phyloP scores from a whole-genome alignment of 1,284 basidiomycete genomes.

The Ceratobasidium papillatum region DNA sequence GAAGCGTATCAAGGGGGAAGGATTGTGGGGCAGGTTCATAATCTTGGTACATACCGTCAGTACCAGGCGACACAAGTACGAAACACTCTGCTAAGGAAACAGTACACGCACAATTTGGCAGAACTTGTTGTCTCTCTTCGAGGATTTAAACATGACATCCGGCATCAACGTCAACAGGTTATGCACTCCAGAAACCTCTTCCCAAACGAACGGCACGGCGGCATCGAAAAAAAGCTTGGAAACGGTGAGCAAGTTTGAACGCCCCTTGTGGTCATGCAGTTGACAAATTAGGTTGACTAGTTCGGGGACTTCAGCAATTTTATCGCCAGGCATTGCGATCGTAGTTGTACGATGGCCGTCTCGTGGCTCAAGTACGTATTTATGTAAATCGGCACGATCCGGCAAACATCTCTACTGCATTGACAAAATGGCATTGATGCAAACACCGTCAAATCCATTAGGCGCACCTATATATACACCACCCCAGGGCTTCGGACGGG shows the following conservation, averaged over 20 bases:
- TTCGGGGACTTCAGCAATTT: neutral
- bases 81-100: no score
- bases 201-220: neutral
- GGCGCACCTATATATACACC: no score
- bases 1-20: neutral
- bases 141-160: neutral
- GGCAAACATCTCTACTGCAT: no score
- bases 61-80: no score
- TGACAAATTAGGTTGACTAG: neutral
- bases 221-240: neutral
- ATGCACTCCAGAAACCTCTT: neutral
- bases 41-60: neutral
- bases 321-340: neutral
- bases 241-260: neutral
- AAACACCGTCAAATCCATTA: no score
- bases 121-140: no score
- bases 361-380: no score
- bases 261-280: neutral
- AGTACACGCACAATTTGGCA: neutral
- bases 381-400: no score
- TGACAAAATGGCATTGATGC: no score
- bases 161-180: neutral
- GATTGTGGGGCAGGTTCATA: neutral
- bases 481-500: no score
- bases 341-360: no score